phyloP scores from a whole-genome alignment of 2,329 filamentous ascomycete genomes.

The Ophiostoma sp. region DNA sequence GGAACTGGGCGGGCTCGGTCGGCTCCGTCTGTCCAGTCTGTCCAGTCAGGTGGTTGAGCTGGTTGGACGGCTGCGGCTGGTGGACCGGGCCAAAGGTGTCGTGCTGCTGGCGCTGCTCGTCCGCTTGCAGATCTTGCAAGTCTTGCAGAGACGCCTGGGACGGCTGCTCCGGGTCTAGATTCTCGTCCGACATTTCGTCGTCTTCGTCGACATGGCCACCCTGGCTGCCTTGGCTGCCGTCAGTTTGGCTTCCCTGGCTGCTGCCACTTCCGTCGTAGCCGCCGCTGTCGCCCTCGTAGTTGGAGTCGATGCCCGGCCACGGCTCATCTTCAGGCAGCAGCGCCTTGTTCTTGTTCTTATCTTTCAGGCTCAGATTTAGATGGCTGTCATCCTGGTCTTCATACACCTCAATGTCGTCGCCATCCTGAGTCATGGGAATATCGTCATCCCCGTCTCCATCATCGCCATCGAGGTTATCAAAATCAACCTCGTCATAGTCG shows the following conservation, averaged over 20 bases:
- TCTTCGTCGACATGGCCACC: conserved; percentile 14
- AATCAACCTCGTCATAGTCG: conserved; percentile 32
- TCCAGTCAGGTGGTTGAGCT: background rate
- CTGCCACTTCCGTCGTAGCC: background rate
- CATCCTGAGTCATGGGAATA: conserved; percentile 34
- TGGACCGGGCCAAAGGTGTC: background rate
- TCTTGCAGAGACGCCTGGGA: conserved; percentile 14
- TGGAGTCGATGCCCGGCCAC: conserved; percentile 53
- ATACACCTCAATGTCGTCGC: conserved; percentile 34
- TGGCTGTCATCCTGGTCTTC: conserved; percentile 29
- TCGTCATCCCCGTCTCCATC: conserved; percentile 30
- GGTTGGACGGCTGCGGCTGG: background rate
- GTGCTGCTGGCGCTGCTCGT: background rate
- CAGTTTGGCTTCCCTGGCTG: background rate
- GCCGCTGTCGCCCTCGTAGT: conserved; percentile 18
- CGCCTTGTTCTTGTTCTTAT: background rate
- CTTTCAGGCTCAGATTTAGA: conserved; percentile 24
- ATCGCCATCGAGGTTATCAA: conserved; percentile 26
- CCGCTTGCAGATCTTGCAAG: no score
- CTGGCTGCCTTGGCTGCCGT: background rate
- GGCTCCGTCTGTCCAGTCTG: background rate
- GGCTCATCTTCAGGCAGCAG: conserved; percentile 49
- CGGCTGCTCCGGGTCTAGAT: conserved; percentile 41
- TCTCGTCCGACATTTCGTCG: conserved; percentile 45
- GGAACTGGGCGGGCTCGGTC: background rate